Percentiles rank a stretch among this genome's conserved stretches.
phyloP scores from a whole-genome alignment of 2,329 filamentous ascomycete genomes.

The Huntiella savannae region DNA sequence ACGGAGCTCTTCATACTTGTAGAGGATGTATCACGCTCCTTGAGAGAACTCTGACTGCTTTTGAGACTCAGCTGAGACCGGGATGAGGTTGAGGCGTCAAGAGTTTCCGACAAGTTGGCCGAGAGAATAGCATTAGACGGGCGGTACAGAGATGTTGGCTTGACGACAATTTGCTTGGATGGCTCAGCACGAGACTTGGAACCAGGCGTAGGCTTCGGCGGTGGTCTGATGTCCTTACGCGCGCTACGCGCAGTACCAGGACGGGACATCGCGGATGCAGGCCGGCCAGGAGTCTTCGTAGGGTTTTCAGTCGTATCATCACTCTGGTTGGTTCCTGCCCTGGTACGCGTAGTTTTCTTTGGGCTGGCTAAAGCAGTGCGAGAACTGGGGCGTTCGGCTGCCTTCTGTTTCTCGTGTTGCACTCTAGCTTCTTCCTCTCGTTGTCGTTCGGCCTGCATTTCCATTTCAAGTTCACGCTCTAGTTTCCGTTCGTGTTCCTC shows the following conservation, averaged over 20 bases:
- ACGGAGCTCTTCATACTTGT: slow-evolving; percentile 46
- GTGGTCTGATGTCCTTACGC: slow-evolving; percentile 34
- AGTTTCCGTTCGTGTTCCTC: slow-evolving; percentile 3
- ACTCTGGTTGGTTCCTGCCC: slow-evolving; percentile 26
- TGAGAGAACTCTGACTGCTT: slow-evolving; percentile 45
- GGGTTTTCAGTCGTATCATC: slow-evolving; percentile 34
- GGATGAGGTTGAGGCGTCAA: slow-evolving; percentile 18
- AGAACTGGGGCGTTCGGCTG: slow-evolving; percentile 7
- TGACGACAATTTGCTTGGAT: slow-evolving; percentile 49
- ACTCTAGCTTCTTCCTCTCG: neutral
- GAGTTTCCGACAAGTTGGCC: slow-evolving; percentile 38
- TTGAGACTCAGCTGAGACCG: slow-evolving; percentile 38
- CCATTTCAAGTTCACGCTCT: slow-evolving; percentile 1
- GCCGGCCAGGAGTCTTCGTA: slow-evolving; percentile 22
- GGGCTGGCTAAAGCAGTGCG: slow-evolving; percentile 9
- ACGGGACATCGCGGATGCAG: slow-evolving; percentile 4
- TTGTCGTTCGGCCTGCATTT: slow-evolving; percentile 3
- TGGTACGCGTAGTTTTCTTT: slow-evolving; percentile 21
- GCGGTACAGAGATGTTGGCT: slow-evolving; percentile 44
- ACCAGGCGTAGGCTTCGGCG: slow-evolving; percentile 44
- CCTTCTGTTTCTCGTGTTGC: slow-evolving; percentile 3
- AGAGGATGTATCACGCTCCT: slow-evolving; percentile 30
- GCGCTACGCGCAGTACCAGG: slow-evolving; percentile 4
- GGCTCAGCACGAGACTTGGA: slow-evolving; percentile 46
- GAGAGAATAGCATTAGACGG: slow-evolving; percentile 38